Percentiles rank a stretch among this genome's conserved stretches.
Evolutionary conservation across 345 rosid species (phyloP).

Genomic region (Eucalyptus guilfoylei): DNA sequence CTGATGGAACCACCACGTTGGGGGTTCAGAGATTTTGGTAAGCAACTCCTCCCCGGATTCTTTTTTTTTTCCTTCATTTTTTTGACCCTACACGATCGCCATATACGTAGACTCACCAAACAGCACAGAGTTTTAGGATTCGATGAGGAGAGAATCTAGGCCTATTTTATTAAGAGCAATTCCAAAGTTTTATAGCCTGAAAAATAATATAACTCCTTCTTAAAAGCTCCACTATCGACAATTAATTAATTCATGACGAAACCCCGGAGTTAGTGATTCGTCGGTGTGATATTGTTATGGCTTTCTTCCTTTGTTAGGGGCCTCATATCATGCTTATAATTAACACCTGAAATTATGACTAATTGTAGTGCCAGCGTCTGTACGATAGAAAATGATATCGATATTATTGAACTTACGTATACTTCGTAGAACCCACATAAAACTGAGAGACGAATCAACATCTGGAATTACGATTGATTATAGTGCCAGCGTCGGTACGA

Average conservation of each 20-base stretch:
- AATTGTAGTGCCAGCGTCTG: neutral
- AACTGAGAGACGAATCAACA: neutral
- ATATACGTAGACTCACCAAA: neutral
- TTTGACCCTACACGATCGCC: neutral
- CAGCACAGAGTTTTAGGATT: neutral
- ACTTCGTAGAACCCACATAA: accelerated
- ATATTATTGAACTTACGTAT: neutral
- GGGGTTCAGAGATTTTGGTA: neutral
- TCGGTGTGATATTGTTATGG: accelerated
- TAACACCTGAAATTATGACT: neutral
- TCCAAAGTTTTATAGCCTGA: neutral
- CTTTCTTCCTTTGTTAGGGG: neutral
- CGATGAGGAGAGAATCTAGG: neutral
- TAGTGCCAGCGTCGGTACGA: neutral
- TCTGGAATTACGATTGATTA: neutral
- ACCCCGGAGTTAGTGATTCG: neutral
- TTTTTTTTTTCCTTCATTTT: neutral
- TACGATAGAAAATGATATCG: neutral
- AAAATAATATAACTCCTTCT: neutral
- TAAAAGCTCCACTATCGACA: neutral
- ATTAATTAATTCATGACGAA: neutral
- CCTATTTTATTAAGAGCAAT: neutral
- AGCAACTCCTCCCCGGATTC: neutral
- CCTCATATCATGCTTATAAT: neutral
- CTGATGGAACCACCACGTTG: neutral